Evolutionary conservation across 2,329 filamentous ascomycete species (phyloP).

Genomic region (Eutypella sp.): DNA sequence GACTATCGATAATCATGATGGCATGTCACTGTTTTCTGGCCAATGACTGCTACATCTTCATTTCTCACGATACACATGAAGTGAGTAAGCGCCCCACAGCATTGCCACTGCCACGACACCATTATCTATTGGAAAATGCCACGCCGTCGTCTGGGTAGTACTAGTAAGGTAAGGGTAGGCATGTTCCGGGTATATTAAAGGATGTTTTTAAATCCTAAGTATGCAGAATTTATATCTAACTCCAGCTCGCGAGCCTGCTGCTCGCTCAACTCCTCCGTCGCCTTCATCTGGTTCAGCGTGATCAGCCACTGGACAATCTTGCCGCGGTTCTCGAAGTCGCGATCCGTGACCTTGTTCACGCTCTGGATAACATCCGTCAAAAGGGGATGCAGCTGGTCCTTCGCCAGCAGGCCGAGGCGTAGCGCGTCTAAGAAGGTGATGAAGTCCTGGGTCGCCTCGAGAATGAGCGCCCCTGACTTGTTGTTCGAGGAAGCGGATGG

Average conservation of each 20-base stretch:
- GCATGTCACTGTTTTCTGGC: too few relatives aligned
- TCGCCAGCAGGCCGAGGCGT: slow-evolving; percentile 85
- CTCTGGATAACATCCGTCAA: slow-evolving; percentile 94
- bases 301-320: slow-evolving; percentile 99
- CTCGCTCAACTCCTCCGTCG: slow-evolving; percentile 82
- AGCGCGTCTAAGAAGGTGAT: slow-evolving; percentile 97
- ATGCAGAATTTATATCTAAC: slow-evolving; percentile 90
- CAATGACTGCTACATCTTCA: too few relatives aligned
- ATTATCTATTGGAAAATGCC: too few relatives aligned
- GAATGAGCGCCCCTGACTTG: slow-evolving; percentile 63
- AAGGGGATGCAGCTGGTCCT: slow-evolving; percentile 92
- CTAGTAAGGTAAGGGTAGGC: background rate
- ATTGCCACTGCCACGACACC: too few relatives aligned
- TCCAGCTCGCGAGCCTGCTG: slow-evolving; percentile 85
- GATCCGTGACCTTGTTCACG: slow-evolving; percentile 93
- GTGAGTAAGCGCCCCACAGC: too few relatives aligned
- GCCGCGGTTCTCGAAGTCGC: slow-evolving; percentile 88
- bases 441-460: slow-evolving; percentile 94
- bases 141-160: background rate
- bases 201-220: slow-evolving; percentile 85
- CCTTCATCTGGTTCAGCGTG: slow-evolving; percentile 94
- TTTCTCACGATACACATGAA: too few relatives aligned
- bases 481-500: slow-evolving; percentile 37
- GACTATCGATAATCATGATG: too few relatives aligned
- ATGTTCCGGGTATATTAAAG: slow-evolving; percentile 31